These are phyloP conservation scores for Apiospora arundinis DNA, from an alignment of 2,329 filamentous ascomycete species.

Conservation along the genomic window DNA sequence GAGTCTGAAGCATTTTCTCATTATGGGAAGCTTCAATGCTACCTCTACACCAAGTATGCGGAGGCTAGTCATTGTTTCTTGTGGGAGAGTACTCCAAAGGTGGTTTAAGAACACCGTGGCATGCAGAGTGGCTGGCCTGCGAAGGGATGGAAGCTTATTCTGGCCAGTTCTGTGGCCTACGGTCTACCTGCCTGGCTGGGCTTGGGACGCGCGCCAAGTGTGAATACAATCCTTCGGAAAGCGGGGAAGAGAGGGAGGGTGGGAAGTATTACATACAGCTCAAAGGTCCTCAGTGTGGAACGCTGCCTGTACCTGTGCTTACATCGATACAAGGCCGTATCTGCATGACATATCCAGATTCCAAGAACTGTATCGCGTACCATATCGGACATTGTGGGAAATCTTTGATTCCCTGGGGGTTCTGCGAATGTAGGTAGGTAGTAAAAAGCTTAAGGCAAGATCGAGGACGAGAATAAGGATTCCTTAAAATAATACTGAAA, in stretches of 20 bases:
- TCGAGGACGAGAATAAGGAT: too few species aligned
- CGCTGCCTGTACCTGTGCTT: not conserved
- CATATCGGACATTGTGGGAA: too few species aligned
- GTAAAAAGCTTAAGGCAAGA: too few species aligned
- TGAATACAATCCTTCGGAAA: conserved; percentile 1
- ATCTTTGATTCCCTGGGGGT: too few species aligned
- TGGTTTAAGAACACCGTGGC: not conserved
- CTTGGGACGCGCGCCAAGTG: not conserved
- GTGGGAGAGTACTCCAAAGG: not conserved
- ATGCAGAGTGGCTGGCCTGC: not conserved
- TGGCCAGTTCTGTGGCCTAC: conserved; percentile 2
- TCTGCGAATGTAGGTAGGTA: too few species aligned
- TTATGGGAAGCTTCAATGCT: conserved; percentile 44
- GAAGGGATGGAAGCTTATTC: conserved; percentile 4
- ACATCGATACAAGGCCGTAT: not conserved
- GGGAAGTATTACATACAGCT: not conserved
- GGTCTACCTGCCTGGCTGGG: not conserved
- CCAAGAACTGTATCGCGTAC: too few species aligned
- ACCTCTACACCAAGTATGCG: conserved; percentile 42
- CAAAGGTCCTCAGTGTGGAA: not conserved
- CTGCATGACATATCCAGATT: too few species aligned
- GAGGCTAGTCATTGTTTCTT: conserved; percentile 4
- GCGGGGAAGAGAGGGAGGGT: conserved; percentile 15
- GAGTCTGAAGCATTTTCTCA: conserved; percentile 36
- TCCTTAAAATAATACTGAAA: too few species aligned